Base-by-base conservation (phyloP, 2,329 filamentous ascomycete genomes). In the Trichoderma atrobrunneum region DNA sequence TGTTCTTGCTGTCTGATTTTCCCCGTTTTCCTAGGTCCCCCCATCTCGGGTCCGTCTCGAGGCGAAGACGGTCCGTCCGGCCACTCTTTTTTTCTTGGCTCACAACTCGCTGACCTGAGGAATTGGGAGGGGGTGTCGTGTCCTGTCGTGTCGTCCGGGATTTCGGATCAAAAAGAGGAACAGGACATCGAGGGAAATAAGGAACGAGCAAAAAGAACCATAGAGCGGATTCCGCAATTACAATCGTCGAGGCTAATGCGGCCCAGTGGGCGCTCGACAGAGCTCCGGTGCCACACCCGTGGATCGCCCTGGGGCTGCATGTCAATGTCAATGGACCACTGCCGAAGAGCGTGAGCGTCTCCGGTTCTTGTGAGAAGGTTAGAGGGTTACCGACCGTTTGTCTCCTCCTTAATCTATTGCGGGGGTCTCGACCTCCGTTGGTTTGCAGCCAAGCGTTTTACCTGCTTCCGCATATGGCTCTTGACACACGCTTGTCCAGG, bases 371-470 rank as follows among this genome's bases (percentile, higher is more conserved):
- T 34, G n/a, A 39, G n/a, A 36, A 36, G 3, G 39, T 5, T 18
- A 43, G 16, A 43, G 7, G 36, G n/a, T 64, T 69, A 61, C 66
- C 66, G 66, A 48, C 66, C 36, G 66, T 51, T 26, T 48, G 66
- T 69, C 54, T 57, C 66, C 66, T 69, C 66, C 66, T 70, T 70
- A 70, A 70, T 70, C 57, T 60, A 70, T 62, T 62, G 66, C 56
- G 66, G 66, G 64, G 56, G 34, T 48, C 66, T 61, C 39, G 66
- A 57, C 21, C 66, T 61, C 39, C 60, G 24, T 54, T 59, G 39
- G 34, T 51, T 70, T 39, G 26, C 28, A 36, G 57, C 66, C 66
- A 70, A 70, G 66, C 66, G 66, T 70, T 70, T 70, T 61, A 70
- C 57, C 54, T 70, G 28, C 43, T 61, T 62, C 57, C 66, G 16